Percentiles rank a stretch among this genome's conserved stretches.
phyloP scores from a whole-genome alignment of 179 eudicot genomes.

The Corrigiola litoralis region DNA sequence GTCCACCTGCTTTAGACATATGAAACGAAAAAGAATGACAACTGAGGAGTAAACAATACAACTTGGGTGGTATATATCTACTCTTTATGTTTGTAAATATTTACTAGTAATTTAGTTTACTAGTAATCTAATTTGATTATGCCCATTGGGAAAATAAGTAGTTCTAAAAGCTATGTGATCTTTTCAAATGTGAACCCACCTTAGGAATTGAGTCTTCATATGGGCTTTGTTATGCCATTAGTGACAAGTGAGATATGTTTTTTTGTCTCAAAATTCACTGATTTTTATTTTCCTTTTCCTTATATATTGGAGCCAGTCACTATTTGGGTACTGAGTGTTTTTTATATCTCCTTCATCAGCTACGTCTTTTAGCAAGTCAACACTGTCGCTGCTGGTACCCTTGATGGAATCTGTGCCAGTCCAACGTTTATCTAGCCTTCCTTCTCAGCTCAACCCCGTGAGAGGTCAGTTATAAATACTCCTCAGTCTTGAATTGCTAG shows the following conservation, averaged over 20 bases:
- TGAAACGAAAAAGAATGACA: too few relatives aligned
- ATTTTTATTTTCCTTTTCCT: too few relatives aligned
- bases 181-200: neutral
- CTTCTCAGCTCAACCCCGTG: constrained; percentile 31
- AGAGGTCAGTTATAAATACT: constrained; percentile 32
- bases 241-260: neutral
- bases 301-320: neutral
- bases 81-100: too few relatives aligned
- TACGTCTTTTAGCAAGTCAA: constrained; percentile 61
- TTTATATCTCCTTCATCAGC: constrained; percentile 36
- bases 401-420: constrained; percentile 41
- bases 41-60: too few relatives aligned
- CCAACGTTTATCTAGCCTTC: constrained; percentile 30
- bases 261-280: neutral
- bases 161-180: too few relatives aligned
- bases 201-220: neutral
- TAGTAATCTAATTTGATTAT: neutral
- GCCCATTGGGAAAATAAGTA: too few relatives aligned
- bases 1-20: too few relatives aligned
- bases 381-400: constrained; percentile 38
- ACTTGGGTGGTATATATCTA: too few relatives aligned
- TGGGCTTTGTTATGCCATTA: neutral
- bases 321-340: neutral
- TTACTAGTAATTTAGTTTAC: too few relatives aligned
- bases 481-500: neutral